Percentiles rank a stretch among this genome's conserved stretches.
phyloP scores from a whole-genome alignment of 306 rosid genomes.

The Rosa rugosa region DNA sequence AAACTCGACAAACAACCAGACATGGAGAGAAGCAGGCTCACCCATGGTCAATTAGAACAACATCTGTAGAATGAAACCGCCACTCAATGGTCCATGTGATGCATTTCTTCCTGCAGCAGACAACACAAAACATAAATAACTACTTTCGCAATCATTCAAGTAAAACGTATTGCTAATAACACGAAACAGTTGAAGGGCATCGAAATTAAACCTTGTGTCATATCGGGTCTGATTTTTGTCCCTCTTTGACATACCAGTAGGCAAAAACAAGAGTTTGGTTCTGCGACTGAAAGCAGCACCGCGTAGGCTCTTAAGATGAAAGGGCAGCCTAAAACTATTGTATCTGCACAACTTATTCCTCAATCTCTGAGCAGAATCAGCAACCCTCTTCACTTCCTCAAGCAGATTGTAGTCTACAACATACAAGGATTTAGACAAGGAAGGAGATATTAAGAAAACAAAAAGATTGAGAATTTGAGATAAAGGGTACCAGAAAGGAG shows the following conservation, averaged over 20 bases:
- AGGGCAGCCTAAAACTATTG: constrained; percentile 50
- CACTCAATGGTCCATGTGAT: constrained; percentile 94
- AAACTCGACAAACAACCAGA: not conserved
- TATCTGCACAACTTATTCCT: constrained; percentile 59
- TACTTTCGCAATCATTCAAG: not conserved
- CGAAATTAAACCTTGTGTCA: constrained; percentile 43
- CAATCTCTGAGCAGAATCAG: constrained; percentile 75
- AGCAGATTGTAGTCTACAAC: constrained; percentile 75
- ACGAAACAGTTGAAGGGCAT: not conserved
- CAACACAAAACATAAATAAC: constrained; percentile 3
- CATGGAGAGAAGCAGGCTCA: constrained; percentile 31
- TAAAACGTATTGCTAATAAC: not conserved
- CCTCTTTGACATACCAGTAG: constrained; percentile 77
- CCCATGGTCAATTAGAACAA: constrained; percentile 68
- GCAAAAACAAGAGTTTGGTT: constrained; percentile 66
- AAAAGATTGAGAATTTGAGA: not conserved
- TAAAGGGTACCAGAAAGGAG: constrained; percentile 66
- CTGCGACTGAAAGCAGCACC: constrained; percentile 61
- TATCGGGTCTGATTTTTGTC: constrained; percentile 70
- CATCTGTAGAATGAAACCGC: constrained; percentile 65
- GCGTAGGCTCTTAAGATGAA: constrained; percentile 46
- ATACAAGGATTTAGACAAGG: not conserved
- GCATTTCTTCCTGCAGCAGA: constrained; percentile 61
- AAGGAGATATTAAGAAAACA: not conserved
- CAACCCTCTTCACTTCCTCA: constrained; percentile 82